phyloP scores from a whole-genome alignment of 2,329 filamentous ascomycete species.

The Cryoendolithus antarcticus region DNA sequence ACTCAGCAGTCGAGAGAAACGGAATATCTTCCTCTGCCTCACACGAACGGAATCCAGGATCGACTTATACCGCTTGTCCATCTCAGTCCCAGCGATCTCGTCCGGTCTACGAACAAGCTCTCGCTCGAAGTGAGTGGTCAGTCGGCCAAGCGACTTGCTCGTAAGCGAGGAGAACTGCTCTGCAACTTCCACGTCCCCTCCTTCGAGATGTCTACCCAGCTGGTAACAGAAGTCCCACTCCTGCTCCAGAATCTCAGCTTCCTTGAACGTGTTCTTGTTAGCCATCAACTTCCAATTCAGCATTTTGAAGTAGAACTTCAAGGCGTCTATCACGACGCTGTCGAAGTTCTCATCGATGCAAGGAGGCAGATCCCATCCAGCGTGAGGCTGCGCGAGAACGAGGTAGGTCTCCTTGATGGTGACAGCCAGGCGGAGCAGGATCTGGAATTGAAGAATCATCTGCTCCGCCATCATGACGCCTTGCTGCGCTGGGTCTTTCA shows the following conservation, averaged over 20 bases:
- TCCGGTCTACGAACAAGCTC: constrained; percentile 76
- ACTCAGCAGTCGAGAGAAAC: constrained; percentile 80
- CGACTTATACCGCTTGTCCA: constrained; percentile 95
- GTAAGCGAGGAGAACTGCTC: constrained; percentile 94
- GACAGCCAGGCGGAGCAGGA: constrained; percentile 80
- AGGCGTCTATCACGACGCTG: constrained; percentile 74
- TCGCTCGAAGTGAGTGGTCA: constrained; percentile 83
- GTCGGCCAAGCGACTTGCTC: constrained; percentile 76
- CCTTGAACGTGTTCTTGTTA: constrained; percentile 99
- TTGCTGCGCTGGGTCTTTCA: constrained; percentile 88
- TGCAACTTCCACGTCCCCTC: constrained; percentile 89
- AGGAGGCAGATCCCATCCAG: constrained; percentile 88
- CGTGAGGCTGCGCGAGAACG: constrained; percentile 69
- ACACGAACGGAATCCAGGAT: constrained; percentile 93
- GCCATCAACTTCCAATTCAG: constrained; percentile 94
- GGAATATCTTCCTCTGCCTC: constrained; percentile 88
- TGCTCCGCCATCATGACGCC: constrained; percentile 91
- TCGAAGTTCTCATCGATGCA: constrained; percentile 97
- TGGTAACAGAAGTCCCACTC: constrained; percentile 97
- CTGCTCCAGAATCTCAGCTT: constrained; percentile 90
- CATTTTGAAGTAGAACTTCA: constrained; percentile 98
- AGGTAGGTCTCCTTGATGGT: constrained; percentile 85
- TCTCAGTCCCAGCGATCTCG: constrained; percentile 65
- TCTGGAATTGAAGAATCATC: constrained; percentile 94
- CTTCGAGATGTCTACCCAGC: constrained; percentile 80